Evolutionary conservation across 805 yeast genomes (phyloP).

Genomic region (Grigorovia jiainica): DNA sequence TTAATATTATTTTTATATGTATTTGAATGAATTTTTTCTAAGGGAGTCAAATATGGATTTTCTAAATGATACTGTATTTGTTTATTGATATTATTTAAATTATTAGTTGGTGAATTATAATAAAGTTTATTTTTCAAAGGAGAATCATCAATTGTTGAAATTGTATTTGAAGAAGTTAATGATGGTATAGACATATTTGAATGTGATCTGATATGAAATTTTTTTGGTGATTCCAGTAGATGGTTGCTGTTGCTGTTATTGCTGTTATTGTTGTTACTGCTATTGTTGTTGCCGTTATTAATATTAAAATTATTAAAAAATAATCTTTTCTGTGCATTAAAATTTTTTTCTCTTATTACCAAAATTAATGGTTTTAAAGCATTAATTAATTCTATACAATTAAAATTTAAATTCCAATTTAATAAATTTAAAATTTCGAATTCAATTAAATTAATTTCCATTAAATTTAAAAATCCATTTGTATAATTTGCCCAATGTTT

Average conservation of each 20-base stretch:
- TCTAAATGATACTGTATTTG: too few relatives aligned
- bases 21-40: too few relatives aligned
- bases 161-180: constrained; percentile 32
- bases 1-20: too few relatives aligned
- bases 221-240: constrained; percentile 5
- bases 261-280: constrained; percentile 1
- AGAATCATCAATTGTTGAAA: constrained; percentile 12
- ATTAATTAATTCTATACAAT: constrained; percentile 57
- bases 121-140: constrained; percentile 6
- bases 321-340: constrained; percentile 22
- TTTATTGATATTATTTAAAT: not conserved
- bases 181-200: constrained; percentile 34
- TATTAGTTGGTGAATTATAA: constrained; percentile 1
- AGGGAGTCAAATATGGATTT: too few relatives aligned
- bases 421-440: constrained; percentile 73
- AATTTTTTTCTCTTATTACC: constrained; percentile 34
- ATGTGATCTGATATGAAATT: constrained; percentile 22
- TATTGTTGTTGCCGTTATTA: not conserved
- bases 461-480: constrained; percentile 64
- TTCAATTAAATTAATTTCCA: constrained; percentile 86
- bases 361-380: constrained; percentile 68
- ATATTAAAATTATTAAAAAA: constrained; percentile 14
- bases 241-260: constrained; percentile 4
- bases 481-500: constrained; percentile 95
- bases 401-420: constrained; percentile 75